Evolutionary conservation across 345 rosid species (phyloP), one percentile per base, ranked within the genome.

Genomic region (Diplotaxis tenuifolia): DNA sequence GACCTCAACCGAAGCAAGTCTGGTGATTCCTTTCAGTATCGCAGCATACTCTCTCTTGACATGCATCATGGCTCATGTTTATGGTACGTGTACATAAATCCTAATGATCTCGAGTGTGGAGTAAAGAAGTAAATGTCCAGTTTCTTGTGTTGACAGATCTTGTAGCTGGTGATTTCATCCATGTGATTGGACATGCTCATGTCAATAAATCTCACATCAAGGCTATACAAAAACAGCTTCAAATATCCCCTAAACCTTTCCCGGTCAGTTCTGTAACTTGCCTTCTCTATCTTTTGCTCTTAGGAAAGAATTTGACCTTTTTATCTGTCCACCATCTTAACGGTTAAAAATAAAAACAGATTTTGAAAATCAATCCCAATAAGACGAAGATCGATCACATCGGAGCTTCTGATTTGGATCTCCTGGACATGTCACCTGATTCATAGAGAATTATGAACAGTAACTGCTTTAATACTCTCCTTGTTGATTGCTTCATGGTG

Each of bases 31-130:
- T 22, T 89, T 88, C 79, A 89, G 84, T 80, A 76, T 94, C 69
- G 96, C 96, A 20, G 82, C 93, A 18, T 91, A 91, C 83, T 85
- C 96, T 65, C 97, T 94, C 25, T 76, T 94, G 81, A 91, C 97
- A 45, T 81, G 86, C 85, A 87, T 94, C 85, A 82, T 94, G 55
- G 97, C 98, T 80, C 96, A 94, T 79, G 88, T 94, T 80, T 91
- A 96, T 78, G 89, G 97, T 94, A 87, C 92, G 4, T 66, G 88
- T 74, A 27, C 4, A 40, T 42, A 4, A 15, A 15, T 28, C 58
- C 59, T 6, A 15, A 9, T 53, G 5, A 19, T 25, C 54, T 54
- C 9, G 10, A 8, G 7, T 54, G 4, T 27, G 1, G 22, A 8
- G 15, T 55, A 31, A 10, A 22, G 16, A 57, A 40, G 15, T 40